Percentiles rank a stretch among this genome's conserved stretches.
Evolutionary conservation across 163 green algal genomes (phyloP).

Genomic region (Scenedesmus sp.): DNA sequence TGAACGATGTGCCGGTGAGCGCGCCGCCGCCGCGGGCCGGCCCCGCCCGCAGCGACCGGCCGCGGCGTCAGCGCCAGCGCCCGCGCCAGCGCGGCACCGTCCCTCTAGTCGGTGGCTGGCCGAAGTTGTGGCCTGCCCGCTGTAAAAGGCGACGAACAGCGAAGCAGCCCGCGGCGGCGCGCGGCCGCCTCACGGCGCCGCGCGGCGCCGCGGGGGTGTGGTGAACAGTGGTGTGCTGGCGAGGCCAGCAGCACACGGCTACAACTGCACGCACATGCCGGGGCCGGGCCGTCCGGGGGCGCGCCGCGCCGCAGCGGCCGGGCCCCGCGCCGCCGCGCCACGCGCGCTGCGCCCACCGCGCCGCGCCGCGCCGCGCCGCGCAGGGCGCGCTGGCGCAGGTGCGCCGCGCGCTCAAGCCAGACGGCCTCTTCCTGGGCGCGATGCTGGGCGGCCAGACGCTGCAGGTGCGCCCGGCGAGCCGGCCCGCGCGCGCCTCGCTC

Average conservation of each 20-base stretch:
- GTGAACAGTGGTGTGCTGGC: constrained; percentile 37
- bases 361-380: no score
- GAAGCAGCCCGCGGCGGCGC: not conserved
- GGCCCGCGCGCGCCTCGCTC: no score
- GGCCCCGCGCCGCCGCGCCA: no score
- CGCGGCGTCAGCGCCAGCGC: no score
- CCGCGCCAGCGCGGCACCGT: no score
- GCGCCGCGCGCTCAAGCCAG: constrained; percentile 74
- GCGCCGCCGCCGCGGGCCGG: no score
- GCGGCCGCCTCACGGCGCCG: not conserved
- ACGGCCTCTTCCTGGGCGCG: constrained; percentile 88
- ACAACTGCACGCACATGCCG: constrained; percentile 44
- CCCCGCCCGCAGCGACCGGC: no score
- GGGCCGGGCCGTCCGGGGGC: no score
- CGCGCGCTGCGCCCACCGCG: no score
- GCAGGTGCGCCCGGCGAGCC: no score
- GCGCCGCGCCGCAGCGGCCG: no score
- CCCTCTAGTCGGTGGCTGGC: constrained; percentile 30
- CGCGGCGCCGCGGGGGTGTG: constrained; percentile 1
- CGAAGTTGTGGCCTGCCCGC: constrained; percentile 21
- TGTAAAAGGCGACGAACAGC: constrained; percentile 35
- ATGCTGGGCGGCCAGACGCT: constrained; percentile 90
- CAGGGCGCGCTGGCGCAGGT: constrained; percentile 84
- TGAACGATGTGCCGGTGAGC: constrained; percentile 87
- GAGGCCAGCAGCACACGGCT: constrained; percentile 21